Percentiles rank a stretch among this genome's conserved stretches.
These are phyloP conservation scores for Sporothrix inflata DNA, from an alignment of 2,329 filamentous ascomycete species.

Conservation along the genomic window DNA sequence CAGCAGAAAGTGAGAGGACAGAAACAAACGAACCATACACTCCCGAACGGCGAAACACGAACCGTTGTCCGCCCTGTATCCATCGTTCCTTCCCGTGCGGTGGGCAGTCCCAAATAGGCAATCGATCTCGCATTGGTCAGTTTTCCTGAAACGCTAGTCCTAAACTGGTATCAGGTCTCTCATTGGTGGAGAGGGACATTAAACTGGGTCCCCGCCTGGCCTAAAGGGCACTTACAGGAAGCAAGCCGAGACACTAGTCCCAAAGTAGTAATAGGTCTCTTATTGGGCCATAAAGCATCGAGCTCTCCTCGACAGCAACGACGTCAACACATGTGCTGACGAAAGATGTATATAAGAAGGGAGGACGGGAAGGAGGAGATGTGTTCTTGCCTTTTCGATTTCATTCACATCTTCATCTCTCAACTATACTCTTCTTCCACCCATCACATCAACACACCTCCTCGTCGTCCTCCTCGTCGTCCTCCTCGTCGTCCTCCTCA, in stretches of 20 bases:
- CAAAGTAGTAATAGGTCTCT: neutral
- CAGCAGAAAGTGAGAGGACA: neutral
- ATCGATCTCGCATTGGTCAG: constrained; percentile 9
- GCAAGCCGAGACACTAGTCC: neutral
- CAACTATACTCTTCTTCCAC: neutral
- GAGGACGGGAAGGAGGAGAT: too few relatives aligned
- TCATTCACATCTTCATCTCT: neutral
- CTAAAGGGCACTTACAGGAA: neutral
- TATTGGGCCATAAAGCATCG: neutral
- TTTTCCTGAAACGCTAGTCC: neutral
- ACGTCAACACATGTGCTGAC: neutral
- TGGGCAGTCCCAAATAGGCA: constrained; percentile 12
- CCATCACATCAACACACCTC: neutral
- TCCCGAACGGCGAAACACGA: too few relatives aligned
- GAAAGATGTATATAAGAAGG: constrained; percentile 1
- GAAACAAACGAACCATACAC: neutral
- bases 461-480: too few relatives aligned
- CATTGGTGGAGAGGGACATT: neutral
- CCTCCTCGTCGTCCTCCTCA: too few relatives aligned
- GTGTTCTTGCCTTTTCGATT: neutral
- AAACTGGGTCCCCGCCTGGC: neutral
- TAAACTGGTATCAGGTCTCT: neutral
- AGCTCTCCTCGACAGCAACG: neutral
- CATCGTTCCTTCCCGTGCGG: neutral
- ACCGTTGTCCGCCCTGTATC: too few relatives aligned